These are phyloP conservation scores for Sporothrix dimorphospora DNA, from an alignment of 2,329 filamentous ascomycete genomes.

Conservation along the genomic window DNA sequence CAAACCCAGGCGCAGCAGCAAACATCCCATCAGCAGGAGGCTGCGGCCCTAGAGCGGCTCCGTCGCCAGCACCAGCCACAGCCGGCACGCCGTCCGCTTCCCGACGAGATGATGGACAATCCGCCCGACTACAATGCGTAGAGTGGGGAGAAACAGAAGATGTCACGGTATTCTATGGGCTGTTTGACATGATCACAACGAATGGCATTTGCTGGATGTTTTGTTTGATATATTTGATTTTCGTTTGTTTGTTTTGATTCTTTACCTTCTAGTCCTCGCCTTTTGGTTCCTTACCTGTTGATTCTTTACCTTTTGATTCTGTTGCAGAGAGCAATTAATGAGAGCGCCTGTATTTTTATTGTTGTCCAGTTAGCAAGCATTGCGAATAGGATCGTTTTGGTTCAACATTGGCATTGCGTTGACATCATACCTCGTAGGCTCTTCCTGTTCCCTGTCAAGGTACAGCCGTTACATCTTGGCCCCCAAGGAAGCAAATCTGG, in stretches of 20 bases:
- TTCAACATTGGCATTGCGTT: neutral
- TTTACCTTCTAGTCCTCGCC: neutral
- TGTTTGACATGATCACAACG: neutral
- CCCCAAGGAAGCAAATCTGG: neutral
- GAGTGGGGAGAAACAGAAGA: neutral
- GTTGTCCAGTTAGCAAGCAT: neutral
- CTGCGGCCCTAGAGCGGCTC: neutral
- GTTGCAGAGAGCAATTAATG: neutral
- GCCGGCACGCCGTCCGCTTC: neutral
- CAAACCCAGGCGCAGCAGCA: neutral
- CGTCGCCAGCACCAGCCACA: neutral
- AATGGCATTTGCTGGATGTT: neutral
- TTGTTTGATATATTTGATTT: neutral
- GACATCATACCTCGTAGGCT: neutral
- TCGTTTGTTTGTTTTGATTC: neutral
- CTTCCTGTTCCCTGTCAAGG: neutral
- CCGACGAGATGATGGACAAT: slow-evolving; percentile 19
- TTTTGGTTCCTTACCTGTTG: neutral
- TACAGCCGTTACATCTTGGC: neutral
- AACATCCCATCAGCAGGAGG: neutral
- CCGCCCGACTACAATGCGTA: slow-evolving; percentile 24
- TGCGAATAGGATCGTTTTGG: neutral
- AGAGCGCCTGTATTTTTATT: neutral
- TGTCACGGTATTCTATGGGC: neutral
- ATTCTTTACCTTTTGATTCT: neutral